phyloP scores from a whole-genome alignment of 163 green algal species.

The Scenedesmus sp. region DNA sequence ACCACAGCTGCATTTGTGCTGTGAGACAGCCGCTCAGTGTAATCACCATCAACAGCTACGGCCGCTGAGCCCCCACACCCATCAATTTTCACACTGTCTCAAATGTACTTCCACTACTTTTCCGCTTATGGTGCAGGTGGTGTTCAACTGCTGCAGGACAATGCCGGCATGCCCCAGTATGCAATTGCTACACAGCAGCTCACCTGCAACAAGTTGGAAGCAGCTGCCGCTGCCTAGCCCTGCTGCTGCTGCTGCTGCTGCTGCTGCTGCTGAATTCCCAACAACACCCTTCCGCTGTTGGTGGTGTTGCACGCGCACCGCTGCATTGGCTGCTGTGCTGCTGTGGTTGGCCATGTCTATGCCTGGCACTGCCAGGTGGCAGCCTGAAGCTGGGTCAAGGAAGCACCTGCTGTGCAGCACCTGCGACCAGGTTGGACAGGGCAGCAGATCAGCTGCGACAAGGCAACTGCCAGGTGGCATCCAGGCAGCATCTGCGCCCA shows the following conservation, averaged over 20 bases:
- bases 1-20: no score
- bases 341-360: slow-evolving; percentile 85
- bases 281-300: slow-evolving; percentile 69
- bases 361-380: slow-evolving; percentile 74
- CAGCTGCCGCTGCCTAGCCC: slow-evolving; percentile 38
- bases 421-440: slow-evolving; percentile 1
- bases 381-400: slow-evolving; percentile 43
- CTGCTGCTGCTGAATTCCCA: slow-evolving; percentile 48
- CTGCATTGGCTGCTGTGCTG: slow-evolving; percentile 48
- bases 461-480: slow-evolving; percentile 13
- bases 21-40: no score
- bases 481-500: no score
- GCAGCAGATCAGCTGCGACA: no score
- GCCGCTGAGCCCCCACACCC: no score
- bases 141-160: neutral
- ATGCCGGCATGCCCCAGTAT: neutral
- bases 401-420: slow-evolving; percentile 77
- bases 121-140: no score
- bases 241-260: neutral
- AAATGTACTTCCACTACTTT: no score
- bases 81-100: no score
- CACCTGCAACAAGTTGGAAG: slow-evolving; percentile 72
- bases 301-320: slow-evolving; percentile 63
- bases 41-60: no score
- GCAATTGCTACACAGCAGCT: neutral